Conservation (phyloP, 2,329 filamentous ascomycete genomes). For the Sclerotinia sclerotiorum region DNA sequence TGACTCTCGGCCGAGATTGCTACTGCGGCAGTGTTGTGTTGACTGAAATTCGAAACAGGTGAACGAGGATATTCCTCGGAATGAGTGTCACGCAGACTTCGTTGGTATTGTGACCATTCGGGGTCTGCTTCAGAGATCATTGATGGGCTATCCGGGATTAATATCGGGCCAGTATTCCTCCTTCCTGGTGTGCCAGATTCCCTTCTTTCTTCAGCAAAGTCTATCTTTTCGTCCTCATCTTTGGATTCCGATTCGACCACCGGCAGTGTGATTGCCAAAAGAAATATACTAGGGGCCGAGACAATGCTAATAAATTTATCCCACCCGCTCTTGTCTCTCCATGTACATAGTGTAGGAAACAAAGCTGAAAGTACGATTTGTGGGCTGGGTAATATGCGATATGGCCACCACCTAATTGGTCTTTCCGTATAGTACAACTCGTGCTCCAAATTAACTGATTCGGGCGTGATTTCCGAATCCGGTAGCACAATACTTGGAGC, state of each 20-base stretch:
- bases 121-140: constrained; percentile 43
- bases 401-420: constrained; percentile 77
- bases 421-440: constrained; percentile 30
- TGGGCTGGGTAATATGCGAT: constrained; percentile 69
- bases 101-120: constrained; percentile 61
- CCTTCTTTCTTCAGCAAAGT: constrained; percentile 25
- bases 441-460: constrained; percentile 33
- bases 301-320: constrained; percentile 79
- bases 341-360: constrained; percentile 83
- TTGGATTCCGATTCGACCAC: constrained; percentile 75
- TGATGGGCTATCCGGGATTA: constrained; percentile 36
- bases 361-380: constrained; percentile 69
- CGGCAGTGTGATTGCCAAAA: constrained; percentile 86
- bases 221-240: constrained; percentile 43
- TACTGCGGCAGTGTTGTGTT: constrained; percentile 41
- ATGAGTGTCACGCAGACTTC: constrained; percentile 48
- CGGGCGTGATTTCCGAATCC: constrained; percentile 31
- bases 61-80: constrained; percentile 33
- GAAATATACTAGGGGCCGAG: constrained; percentile 85
- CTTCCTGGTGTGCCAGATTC: constrained; percentile 37
- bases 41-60: constrained; percentile 33
- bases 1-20: constrained; percentile 38
- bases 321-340: constrained; percentile 79
- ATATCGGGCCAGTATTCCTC: constrained; percentile 31
- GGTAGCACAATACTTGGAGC: constrained; percentile 39